Base-by-base conservation (phyloP, 192 early-diverging fungal species). In the Linnemannia elongata region DNA sequence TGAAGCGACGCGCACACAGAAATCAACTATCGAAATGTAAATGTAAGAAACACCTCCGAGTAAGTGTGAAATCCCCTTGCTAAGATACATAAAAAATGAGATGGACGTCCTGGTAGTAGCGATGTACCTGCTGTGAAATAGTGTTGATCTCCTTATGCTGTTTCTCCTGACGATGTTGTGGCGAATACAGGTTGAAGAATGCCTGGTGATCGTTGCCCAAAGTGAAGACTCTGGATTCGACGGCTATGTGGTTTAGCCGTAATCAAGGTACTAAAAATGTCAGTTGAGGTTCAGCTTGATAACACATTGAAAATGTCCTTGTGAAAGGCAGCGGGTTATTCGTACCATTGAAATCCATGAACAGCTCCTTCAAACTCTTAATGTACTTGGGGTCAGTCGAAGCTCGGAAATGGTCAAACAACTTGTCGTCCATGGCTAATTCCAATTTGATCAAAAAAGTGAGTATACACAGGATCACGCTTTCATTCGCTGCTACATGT, bases 1-100 rank as follows among this genome's bases (percentile, higher is more conserved):
- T 96, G 97, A 24, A 99, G 88, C 20, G 96, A 95, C 1, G 94
- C 95, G 60, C 98, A 94, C 6, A 99, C 94, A 33, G 97, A 97
- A 36, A 96, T 91, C 24, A 99, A 83, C 93, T 98, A 91, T 18
- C 57, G 33, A 42, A 20, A 52, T 10, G 71, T 18, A 69, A 57
- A 63, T 39, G 42, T 52, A 9, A 69, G 12, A 9, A 18, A 35
- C 27, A 20, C 1, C 13, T 24, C 38, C 5, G 6, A 41, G 41
- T 71, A 33, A 71, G 38, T 71, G 22, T 42, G 10, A 71, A 33
- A 71, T 36, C 49, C 49, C 49, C 5, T 52, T 10, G 55, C 12
- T 1, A 33, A 24, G n/a, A 12, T 27, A 3, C 30, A 33, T 66
- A 10, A 33, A 20, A 66, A 15, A n/a, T 13, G 10, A 27, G 15